A percentile compares a stretch with the other conserved stretches of the same genome.
phyloP scores from a whole-genome alignment of 129 eudicot species.

The Centella asiatica region DNA sequence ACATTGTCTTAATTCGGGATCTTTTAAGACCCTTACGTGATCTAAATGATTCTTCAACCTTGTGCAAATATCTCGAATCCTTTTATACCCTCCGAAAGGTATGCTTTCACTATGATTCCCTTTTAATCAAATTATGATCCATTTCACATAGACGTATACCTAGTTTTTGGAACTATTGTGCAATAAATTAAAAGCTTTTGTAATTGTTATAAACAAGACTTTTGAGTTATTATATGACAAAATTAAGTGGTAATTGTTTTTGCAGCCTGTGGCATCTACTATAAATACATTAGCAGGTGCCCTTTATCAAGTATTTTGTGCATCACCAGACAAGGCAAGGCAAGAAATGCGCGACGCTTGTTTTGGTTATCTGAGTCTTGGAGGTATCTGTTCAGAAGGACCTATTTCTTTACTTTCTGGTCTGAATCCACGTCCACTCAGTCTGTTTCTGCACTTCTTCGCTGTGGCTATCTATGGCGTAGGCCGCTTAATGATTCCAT shows the following conservation, averaged over 20 bases:
- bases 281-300: constrained; percentile 57
- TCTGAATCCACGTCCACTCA: constrained; percentile 47
- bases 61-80: constrained; percentile 50
- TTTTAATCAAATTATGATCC: no score
- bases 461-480: constrained; percentile 54
- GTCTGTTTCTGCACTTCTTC: constrained; percentile 42
- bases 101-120: constrained; percentile 9
- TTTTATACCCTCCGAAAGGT: constrained; percentile 81
- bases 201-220: not conserved
- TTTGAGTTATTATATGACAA: not conserved
- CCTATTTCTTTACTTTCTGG: constrained; percentile 49
- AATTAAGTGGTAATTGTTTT: not conserved
- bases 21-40: constrained; percentile 45
- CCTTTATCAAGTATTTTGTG: constrained; percentile 44
- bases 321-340: constrained; percentile 52
- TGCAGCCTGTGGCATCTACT: constrained; percentile 57
- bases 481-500: constrained; percentile 48
- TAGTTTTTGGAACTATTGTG: no score
- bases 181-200: no score
- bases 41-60: constrained; percentile 39
- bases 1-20: constrained; percentile 57
- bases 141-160: not conserved
- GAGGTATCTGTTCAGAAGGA: constrained; percentile 42
- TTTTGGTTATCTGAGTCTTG: constrained; percentile 52
- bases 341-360: constrained; percentile 55